Evolutionary conservation across 2,329 filamentous ascomycete genomes (phyloP), one percentile per base, ranked within the genome.

Genomic region (Aspergillus eucalypticola): DNA sequence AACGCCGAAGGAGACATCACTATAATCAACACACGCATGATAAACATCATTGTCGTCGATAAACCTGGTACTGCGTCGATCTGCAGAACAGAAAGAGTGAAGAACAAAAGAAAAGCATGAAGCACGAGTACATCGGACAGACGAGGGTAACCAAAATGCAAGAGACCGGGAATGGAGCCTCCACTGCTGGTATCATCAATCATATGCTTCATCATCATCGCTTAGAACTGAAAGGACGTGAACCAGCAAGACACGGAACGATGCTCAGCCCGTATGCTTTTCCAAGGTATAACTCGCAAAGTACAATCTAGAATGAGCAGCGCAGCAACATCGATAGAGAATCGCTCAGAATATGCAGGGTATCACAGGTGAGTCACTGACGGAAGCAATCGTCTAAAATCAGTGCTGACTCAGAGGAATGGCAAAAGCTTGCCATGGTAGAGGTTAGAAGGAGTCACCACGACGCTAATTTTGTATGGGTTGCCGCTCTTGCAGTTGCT

Each of bases 151-250:
- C 32, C 32, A n/a, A 42, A n/a, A 42, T 19, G 17, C 39, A 42
- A 42, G 39, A 42, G 39, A 42, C 25, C n/a, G 17, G 19, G 23
- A 17, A 51, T 44, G 23, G 51, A 51, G 38, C 32, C 51, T 55
- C 39, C 19, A 44, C 54, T 29, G 44, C 54, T 42, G 50, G 54
- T 52, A 49, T 64, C 64, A 58, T 66, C 54, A 66, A 59, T 66
- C 64, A 60, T 66, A 60, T 61, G 54, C 54, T 63, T 66, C 64
- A 41, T 66, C 55, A 63, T 66, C 61, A 50, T 65, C 57, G 60
- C 49, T 57, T 44, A 29, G 32, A 60, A 59, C 19, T 50, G 55
- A 55, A 48, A 49, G 29, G 39, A 49, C 41, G 17, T 35, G 32
- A 13, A 35, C 32, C 32, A 35, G 32, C 32, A 35, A 35, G 32